A percentile compares a stretch with the other conserved stretches of the same genome.
These are phyloP conservation scores for Starmera quercuum DNA, from an alignment of 805 yeast genomes.

Conservation along the genomic window DNA sequence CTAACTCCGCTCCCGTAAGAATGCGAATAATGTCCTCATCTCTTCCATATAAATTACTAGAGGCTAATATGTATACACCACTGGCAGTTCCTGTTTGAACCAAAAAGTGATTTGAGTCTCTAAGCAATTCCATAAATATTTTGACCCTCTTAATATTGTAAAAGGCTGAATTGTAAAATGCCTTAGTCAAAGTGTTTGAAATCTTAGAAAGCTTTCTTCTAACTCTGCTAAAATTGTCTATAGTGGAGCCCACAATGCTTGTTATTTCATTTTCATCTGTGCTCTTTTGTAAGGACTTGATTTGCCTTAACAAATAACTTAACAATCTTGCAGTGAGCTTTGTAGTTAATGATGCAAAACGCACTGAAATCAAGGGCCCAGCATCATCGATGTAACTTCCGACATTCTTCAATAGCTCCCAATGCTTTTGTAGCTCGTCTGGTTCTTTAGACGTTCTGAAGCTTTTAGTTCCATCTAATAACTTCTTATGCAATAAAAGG, in stretches of 20 bases:
- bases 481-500: slow-evolving; percentile 63
- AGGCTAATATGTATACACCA: slow-evolving; percentile 78
- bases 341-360: slow-evolving; percentile 56
- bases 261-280: slow-evolving; percentile 26
- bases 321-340: slow-evolving; percentile 63
- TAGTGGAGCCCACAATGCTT: slow-evolving; percentile 43
- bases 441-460: slow-evolving; percentile 87
- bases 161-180: slow-evolving; percentile 66
- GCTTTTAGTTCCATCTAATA: slow-evolving; percentile 67
- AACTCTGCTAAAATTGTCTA: slow-evolving; percentile 65
- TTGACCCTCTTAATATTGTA: slow-evolving; percentile 47
- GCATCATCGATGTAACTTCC: slow-evolving; percentile 79
- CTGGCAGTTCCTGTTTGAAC: slow-evolving; percentile 65
- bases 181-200: slow-evolving; percentile 54
- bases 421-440: slow-evolving; percentile 77
- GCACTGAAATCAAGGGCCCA: slow-evolving; percentile 73
- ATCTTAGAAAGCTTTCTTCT: slow-evolving; percentile 82
- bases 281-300: slow-evolving; percentile 49
- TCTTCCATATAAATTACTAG: slow-evolving; percentile 34
- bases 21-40: slow-evolving; percentile 36
- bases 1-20: slow-evolving; percentile 39
- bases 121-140: slow-evolving; percentile 48
- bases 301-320: slow-evolving; percentile 65
- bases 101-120: slow-evolving; percentile 64
- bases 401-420: slow-evolving; percentile 68